Base-by-base conservation (phyloP, 2,329 filamentous ascomycete genomes). In the Penicillium sp. region DNA sequence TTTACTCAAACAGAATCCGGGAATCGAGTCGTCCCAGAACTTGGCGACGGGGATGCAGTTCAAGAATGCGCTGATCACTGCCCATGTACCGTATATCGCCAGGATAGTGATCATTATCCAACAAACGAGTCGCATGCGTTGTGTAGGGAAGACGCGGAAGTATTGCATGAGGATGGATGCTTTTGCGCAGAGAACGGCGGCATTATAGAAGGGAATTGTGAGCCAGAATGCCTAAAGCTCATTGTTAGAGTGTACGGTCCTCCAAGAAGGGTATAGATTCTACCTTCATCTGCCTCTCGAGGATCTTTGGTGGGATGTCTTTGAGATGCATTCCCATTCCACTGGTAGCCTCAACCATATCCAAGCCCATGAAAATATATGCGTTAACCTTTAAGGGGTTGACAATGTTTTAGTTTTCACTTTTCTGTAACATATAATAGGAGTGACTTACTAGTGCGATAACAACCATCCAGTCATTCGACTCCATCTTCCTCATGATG, bases 101-200 rank as follows among this genome's bases (percentile, higher is more conserved):
- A 75, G 54, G 54, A 72, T 46, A 0, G 62, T 55, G 24, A 80
- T 68, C 62, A 80, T 70, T 11, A 65, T 46, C 64, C 70, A 77
- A 59, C 73, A 77, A 26, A 71, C 58, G 21, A 71, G 53, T 5
- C 76, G 71, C 62, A 73, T 74, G 33, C 59, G 60, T 7, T 59
- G 69, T 3, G 68, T 70, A 33, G 66, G 70, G 63, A 81, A 80
- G 48, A 82, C 73, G 37, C 77, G 77, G 22, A 79, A 74, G 61
- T 81, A 81, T 61, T 81, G 79, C 53, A 79, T 68, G n/a, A 82
- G 65, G 51, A 82, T 79, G 1, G 78, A 80, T 24, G 74, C 72
- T 68, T 81, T 80, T 41, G 77, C 78, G 56, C 73, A 71, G 50
- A 74, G 62, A 0, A 76, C 62, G n/a, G 70, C 64, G 29, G 69